Conservation (phyloP, 805 yeast genomes). For the Metschnikowia henanensis region DNA sequence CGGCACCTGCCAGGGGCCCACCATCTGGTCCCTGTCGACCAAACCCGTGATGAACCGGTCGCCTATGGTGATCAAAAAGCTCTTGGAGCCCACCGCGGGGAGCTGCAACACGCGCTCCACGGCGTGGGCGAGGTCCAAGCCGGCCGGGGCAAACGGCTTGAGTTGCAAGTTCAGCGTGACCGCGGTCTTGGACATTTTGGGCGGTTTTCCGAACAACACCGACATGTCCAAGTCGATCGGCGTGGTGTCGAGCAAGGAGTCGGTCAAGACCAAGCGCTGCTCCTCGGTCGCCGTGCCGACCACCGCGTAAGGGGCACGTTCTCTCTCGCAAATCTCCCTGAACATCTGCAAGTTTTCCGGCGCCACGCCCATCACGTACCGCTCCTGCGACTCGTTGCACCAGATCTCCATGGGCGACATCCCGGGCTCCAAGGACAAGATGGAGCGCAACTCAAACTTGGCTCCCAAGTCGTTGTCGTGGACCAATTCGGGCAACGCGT, state of each 20-base stretch:
- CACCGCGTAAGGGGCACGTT: constrained; percentile 94
- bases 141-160: constrained; percentile 35
- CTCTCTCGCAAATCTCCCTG: constrained; percentile 83
- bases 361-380: constrained; percentile 92
- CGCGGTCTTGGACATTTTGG: constrained; percentile 85
- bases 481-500: constrained; percentile 95
- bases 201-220: constrained; percentile 93
- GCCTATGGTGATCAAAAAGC: constrained; percentile 95
- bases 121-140: constrained; percentile 55
- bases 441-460: constrained; percentile 83
- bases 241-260: constrained; percentile 69
- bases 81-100: constrained; percentile 95
- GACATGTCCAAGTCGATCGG: constrained; percentile 98
- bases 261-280: constrained; percentile 78
- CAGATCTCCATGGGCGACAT: constrained; percentile 99
- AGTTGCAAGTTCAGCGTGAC: constrained; percentile 58
- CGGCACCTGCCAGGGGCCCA: constrained; percentile 99
- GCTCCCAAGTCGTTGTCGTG: constrained; percentile 98
- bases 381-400: constrained; percentile 99
- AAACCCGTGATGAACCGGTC: constrained; percentile 97
- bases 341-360: constrained; percentile 73
- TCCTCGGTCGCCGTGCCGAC: constrained; percentile 94
- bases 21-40: constrained; percentile 97
- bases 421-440: constrained; percentile 90
- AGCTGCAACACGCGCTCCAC: constrained; percentile 78